Percentiles rank a stretch among this genome's conserved stretches.
These are phyloP conservation scores for Syzygium jambos DNA, from an alignment of 345 rosid genomes.

Conservation along the genomic window DNA sequence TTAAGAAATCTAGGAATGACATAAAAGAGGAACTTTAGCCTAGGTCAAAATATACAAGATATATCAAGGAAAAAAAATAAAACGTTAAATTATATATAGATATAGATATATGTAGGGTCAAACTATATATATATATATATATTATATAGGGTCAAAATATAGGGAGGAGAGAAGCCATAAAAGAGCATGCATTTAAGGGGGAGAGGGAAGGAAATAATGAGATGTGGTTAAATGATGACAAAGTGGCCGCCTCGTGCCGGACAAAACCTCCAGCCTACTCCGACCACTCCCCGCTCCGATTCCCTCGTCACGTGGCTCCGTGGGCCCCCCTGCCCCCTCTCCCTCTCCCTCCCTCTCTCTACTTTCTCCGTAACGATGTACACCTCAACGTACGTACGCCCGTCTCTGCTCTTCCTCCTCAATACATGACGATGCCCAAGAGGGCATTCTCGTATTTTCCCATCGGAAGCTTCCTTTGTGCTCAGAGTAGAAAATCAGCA, in stretches of 20 bases:
- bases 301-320: constrained; percentile 40
- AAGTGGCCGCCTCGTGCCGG: constrained; percentile 10
- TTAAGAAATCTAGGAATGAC: not conserved
- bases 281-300: constrained; percentile 19
- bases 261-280: not conserved
- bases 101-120: too few species aligned
- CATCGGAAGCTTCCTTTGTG: not conserved
- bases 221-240: not conserved
- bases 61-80: not conserved
- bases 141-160: not conserved
- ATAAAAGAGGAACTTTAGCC: not conserved
- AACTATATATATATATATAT: too few species aligned
- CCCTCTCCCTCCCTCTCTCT: not conserved
- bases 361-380: not conserved
- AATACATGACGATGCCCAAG: not conserved
- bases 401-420: not conserved
- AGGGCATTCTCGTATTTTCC: not conserved
- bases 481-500: not conserved
- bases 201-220: not conserved
- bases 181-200: not conserved
- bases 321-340: constrained; percentile 2
- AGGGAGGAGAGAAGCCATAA: not conserved
- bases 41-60: not conserved
- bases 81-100: too few species aligned
- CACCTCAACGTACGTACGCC: not conserved